Conservation (phyloP, 2,329 filamentous ascomycete species). For the Diaporthe sp. region DNA sequence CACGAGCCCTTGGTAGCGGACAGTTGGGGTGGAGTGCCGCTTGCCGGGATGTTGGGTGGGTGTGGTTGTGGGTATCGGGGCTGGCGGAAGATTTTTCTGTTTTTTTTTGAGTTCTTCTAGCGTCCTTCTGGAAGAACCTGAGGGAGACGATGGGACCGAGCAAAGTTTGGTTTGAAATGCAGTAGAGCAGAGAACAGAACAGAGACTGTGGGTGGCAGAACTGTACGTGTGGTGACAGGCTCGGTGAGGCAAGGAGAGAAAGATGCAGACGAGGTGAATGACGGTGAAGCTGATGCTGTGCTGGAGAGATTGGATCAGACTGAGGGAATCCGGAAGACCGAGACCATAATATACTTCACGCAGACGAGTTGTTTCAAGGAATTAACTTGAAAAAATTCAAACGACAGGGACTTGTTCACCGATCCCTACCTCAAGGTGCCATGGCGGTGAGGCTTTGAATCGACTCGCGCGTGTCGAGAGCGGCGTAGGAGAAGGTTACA, state of each 20-base stretch:
- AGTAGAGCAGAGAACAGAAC: not conserved
- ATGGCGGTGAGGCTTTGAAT: constrained; percentile 23
- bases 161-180: constrained; percentile 7
- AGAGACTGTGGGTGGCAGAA: not conserved
- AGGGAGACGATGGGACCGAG: not conserved
- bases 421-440: constrained; percentile 7
- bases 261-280: constrained; percentile 3
- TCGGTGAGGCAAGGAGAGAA: not conserved
- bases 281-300: constrained; percentile 24
- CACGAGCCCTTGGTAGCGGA: not conserved
- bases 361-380: constrained; percentile 1
- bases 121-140: constrained; percentile 29
- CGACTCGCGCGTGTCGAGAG: constrained; percentile 29
- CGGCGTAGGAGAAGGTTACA: not conserved
- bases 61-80: constrained; percentile 19
- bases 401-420: constrained; percentile 29
- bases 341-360: constrained; percentile 28
- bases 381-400: constrained; percentile 13
- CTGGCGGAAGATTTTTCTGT: constrained; percentile 12
- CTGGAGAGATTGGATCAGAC: not conserved
- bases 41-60: constrained; percentile 11
- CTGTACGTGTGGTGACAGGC: not conserved
- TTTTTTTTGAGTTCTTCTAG: constrained; percentile 28
- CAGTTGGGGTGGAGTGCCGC: constrained; percentile 22
- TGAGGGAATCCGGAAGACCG: constrained; percentile 15